Percentiles rank a stretch among this genome's conserved stretches.
Conservation (phyloP, 208 protist genomes). For the Leishmania arabica region DNA sequence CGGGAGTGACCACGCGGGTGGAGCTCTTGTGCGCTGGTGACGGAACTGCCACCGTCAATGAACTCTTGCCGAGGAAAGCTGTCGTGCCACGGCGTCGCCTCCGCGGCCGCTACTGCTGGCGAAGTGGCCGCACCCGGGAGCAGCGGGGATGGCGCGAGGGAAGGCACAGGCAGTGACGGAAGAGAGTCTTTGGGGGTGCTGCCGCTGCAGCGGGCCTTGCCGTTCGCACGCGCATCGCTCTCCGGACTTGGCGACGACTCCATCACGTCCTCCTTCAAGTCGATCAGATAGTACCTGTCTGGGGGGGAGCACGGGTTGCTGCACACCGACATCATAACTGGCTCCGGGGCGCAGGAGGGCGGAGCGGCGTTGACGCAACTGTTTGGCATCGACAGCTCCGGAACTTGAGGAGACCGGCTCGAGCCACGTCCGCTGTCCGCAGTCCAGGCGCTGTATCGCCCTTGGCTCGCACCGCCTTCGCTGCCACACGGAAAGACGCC, state of each 20-base stretch:
- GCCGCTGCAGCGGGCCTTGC: neutral
- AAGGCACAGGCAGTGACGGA: neutral
- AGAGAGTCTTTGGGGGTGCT: neutral
- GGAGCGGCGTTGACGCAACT: conserved; percentile 10
- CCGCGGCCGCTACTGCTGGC: neutral
- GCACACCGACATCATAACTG: conserved; percentile 2
- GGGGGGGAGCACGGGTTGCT: neutral
- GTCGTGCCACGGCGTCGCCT: neutral
- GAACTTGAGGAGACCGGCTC: conserved; percentile 18
- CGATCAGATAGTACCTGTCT: neutral
- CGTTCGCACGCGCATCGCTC: neutral
- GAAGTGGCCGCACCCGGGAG: neutral
- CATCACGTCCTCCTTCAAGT: neutral
- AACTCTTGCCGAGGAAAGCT: neutral
- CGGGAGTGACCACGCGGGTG: conserved; percentile 14
- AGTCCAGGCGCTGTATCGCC: conserved; percentile 19
- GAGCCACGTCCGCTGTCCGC: conserved; percentile 18
- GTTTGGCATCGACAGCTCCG: conserved; percentile 25
- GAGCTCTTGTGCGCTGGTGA: neutral
- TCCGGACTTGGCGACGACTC: conserved; percentile 16
- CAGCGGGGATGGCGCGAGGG: neutral
- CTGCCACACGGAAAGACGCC: neutral
- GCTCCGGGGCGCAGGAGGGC: conserved; percentile 17
- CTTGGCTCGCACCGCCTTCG: conserved; percentile 15
- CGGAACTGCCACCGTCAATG: conserved; percentile 5